phyloP scores from a whole-genome alignment of 345 rosid genomes.

The Trapa bicornis region DNA sequence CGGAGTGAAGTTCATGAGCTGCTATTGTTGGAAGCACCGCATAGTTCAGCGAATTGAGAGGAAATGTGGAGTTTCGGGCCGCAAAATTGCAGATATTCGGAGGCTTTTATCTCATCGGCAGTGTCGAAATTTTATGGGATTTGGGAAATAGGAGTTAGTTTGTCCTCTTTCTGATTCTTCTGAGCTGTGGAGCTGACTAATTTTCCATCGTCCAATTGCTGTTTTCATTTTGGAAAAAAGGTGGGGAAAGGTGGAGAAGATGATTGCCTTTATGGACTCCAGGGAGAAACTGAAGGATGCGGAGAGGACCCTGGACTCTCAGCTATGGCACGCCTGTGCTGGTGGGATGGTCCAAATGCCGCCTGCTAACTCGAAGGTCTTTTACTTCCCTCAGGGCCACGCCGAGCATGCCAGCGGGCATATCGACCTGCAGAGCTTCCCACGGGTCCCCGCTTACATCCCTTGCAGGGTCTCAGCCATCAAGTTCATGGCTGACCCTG shows the following conservation, averaged over 20 bases:
- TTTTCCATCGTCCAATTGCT: neutral
- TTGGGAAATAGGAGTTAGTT: constrained; percentile 10
- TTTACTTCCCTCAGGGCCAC: constrained; percentile 70
- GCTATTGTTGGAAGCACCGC: neutral
- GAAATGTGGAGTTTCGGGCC: neutral
- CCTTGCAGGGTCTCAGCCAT: constrained; percentile 38
- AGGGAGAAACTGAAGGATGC: constrained; percentile 40
- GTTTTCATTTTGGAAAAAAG: neutral
- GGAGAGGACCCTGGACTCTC: constrained; percentile 55
- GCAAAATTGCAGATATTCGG: neutral
- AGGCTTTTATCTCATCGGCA: constrained; percentile 6
- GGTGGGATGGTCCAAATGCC: constrained; percentile 84
- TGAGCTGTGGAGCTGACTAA: constrained; percentile 5
- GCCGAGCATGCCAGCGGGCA: constrained; percentile 50
- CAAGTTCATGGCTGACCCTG: constrained; percentile 63
- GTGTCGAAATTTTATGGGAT: constrained; percentile 17
- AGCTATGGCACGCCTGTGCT: constrained; percentile 76
- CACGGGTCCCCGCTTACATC: constrained; percentile 28
- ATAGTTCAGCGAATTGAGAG: neutral
- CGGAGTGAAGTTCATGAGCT: neutral
- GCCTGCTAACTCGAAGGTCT: constrained; percentile 34
- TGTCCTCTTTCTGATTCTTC: constrained; percentile 8
- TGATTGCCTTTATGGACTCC: constrained; percentile 60
- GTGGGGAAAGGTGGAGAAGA: constrained; percentile 11
- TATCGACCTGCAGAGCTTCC: constrained; percentile 37